Base-by-base conservation (phyloP, 768 basidiomycete genomes). In the Amanita phalloides region DNA sequence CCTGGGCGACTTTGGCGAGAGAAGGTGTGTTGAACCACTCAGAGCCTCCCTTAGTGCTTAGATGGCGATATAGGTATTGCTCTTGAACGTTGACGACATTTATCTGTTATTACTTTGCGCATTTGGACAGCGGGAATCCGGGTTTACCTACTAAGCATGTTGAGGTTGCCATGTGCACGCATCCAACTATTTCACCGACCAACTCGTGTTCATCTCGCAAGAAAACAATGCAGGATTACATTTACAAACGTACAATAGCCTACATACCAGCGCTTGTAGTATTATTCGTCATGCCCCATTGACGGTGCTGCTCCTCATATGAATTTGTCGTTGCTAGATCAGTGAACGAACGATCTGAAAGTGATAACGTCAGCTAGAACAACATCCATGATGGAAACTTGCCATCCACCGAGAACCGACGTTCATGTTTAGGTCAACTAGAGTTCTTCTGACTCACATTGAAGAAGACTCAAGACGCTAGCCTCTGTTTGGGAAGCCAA, bases 1-100 rank as follows among this genome's bases (percentile, higher is more conserved):
- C 26, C 72, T 97, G n/a, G 93, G 93, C n/a, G 93, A 97, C 64
- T 97, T 97, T 64, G 93, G 93, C 48, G 93, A 95, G 64, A 71
- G 90, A 62, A 83, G 90, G 87, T 85, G 59, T 55, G 64, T 57
- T 20, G n/a, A n/a, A 13, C 38, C 17, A 39, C n/a, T 20, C 7
- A n/a, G 3, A 10, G 4, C 10, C 20, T 21, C 21, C 10, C 4
- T 42, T 9, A n/a, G 38, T 3, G 6, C 20, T 21, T 13, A 21
- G n/a, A 42, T 42, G 17, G 3, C 41, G 11, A 9, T 6, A 23
- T 42, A 42, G 41, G 41, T 42, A 42, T 42, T 42, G 41, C 41
- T 42, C 41, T 42, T 46, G 45, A 36, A 14, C 13, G 4, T 33
- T 33, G 33, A 33, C 33, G 32, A 13, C 11, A 13, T 33, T 33